A percentile compares a stretch with the other conserved stretches of the same genome.
These are phyloP conservation scores for Psilocybe cyanescens DNA, from an alignment of 768 basidiomycete genomes.

Conservation along the genomic window DNA sequence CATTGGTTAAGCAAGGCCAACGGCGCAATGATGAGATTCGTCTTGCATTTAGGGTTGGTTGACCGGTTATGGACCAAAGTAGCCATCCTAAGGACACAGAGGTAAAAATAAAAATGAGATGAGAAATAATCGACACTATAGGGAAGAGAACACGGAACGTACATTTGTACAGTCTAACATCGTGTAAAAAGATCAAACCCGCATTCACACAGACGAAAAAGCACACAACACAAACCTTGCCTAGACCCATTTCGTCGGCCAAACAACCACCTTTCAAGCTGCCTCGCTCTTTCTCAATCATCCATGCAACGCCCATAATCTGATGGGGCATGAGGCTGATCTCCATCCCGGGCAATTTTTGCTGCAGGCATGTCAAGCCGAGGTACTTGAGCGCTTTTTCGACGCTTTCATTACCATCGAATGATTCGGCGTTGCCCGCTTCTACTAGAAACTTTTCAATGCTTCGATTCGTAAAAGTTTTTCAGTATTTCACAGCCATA, in stretches of 20 bases:
- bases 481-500: background rate
- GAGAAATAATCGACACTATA: background rate
- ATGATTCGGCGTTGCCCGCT: conserved; percentile 60
- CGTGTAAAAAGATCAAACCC: background rate
- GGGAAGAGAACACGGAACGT: conserved; percentile 9
- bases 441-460: conserved; percentile 56
- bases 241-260: conserved; percentile 64
- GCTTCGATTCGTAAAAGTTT: conserved; percentile 30
- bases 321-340: conserved; percentile 73
- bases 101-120: conserved; percentile 1
- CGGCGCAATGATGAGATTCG: conserved; percentile 71
- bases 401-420: conserved; percentile 63
- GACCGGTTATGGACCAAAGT: conserved; percentile 58
- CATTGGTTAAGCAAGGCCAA: conserved; percentile 70
- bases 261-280: conserved; percentile 50
- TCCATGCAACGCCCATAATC: conserved; percentile 64
- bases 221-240: conserved; percentile 45
- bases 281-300: conserved; percentile 53
- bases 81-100: conserved; percentile 50
- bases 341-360: conserved; percentile 60
- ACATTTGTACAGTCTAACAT: conserved; percentile 54
- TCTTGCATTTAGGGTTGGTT: conserved; percentile 52
- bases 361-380: conserved; percentile 48
- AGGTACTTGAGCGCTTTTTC: conserved; percentile 59
- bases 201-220: background rate